Evolutionary conservation across 331 rosid genomes (phyloP).

Genomic region (Pyrus hybrid): DNA sequence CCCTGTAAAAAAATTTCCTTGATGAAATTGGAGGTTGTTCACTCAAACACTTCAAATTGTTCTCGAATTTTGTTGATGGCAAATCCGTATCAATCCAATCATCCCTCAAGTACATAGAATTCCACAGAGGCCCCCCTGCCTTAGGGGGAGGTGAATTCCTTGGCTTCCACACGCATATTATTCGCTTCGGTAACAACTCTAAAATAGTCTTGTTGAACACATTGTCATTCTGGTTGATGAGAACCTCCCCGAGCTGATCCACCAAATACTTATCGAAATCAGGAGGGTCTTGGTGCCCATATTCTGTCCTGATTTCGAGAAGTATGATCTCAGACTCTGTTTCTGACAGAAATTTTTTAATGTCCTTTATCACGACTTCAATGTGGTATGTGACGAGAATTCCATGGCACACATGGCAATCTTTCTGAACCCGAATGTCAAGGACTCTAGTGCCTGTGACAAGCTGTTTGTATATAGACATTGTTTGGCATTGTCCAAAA

Average conservation of each 20-base stretch:
- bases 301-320: constrained; percentile 73
- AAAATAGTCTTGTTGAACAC: constrained; percentile 52
- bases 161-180: constrained; percentile 84
- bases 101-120: constrained; percentile 48
- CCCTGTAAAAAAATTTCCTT: constrained; percentile 69
- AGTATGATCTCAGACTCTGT: constrained; percentile 61
- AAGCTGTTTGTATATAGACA: constrained; percentile 64
- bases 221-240: constrained; percentile 56
- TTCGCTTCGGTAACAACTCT: constrained; percentile 55
- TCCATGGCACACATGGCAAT: constrained; percentile 66
- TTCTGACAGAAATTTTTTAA: constrained; percentile 58
- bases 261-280: constrained; percentile 52
- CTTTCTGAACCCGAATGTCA: constrained; percentile 63
- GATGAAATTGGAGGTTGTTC: constrained; percentile 50
- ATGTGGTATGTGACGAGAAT: constrained; percentile 56
- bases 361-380: constrained; percentile 47
- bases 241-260: constrained; percentile 44
- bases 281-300: constrained; percentile 70
- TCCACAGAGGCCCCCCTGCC: constrained; percentile 54
- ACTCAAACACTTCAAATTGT: constrained; percentile 62
- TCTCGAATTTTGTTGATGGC: constrained; percentile 71
- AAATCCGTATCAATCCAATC: constrained; percentile 83
- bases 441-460: constrained; percentile 44
- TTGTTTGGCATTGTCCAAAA: constrained; percentile 77
- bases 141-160: constrained; percentile 52